Evolutionary conservation across 345 rosid species (phyloP), one percentile per base, ranked within the genome.

Genomic region (Citrus australasica): DNA sequence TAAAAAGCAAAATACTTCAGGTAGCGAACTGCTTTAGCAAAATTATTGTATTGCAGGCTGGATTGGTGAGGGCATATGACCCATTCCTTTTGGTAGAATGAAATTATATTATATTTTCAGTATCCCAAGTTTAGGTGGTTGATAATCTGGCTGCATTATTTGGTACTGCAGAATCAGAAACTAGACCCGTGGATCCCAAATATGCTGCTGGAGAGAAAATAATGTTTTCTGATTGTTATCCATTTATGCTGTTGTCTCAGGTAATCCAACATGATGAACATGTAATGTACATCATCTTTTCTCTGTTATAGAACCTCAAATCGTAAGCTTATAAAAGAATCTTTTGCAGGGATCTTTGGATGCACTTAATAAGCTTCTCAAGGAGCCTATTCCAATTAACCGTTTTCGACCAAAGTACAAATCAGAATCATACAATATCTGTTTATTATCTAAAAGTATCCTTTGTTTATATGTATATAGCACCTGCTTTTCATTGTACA

Each of bases 391-490:
- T 78, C 93, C 97, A 53, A 69, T 95, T 74, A 95, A 90, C 79
- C 94, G 98, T 56, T 95, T 95, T 76, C 86, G 98, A 85, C 93
- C 97, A 85, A 95, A 95, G 98, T 95, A 92, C 66, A 74, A n/a
- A 53, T 76, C 21, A 30, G 25, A 33, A 74, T 73, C 68, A 14
- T 21, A 3, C 46, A 35, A 46, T 56, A 74, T 79, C 42, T 32
- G 40, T 73, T 30, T 42, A n/a, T 73, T 73, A 40, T 3, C 74
- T 38, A 37, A 63, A 58, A 67, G 27, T 25, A 53, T n/a, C 38
- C 25, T 19, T 46, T 17, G 30, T 61, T 22, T 40, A 22, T 73
- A 42, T 1, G 42, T 3, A 17, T 3, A 42, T 25, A 69, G 73
- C n/a, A 48, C 27, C 22, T 17, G 16, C 30, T 19, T 62, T 63